Percentiles rank a stretch among this genome's conserved stretches.
Conservation (phyloP, 352 stramenopile genomes). For the Phytophthora ohioensis region DNA sequence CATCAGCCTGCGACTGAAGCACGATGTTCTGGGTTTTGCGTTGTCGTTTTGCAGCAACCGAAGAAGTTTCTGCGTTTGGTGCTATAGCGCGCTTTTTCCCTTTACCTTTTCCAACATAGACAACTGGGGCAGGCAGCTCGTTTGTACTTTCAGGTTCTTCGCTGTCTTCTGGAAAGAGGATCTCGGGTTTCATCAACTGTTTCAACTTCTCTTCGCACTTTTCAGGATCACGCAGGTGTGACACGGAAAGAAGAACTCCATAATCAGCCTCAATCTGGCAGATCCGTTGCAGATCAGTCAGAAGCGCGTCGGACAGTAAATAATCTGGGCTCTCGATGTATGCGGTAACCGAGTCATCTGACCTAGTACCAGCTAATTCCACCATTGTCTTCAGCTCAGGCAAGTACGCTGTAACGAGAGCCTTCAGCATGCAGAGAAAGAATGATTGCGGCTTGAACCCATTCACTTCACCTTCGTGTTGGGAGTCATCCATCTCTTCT, state of each 20-base stretch:
- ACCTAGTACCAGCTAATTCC: slow-evolving; percentile 26
- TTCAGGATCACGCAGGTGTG: slow-evolving; percentile 54
- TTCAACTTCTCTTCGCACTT: slow-evolving; percentile 55
- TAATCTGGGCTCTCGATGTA: slow-evolving; percentile 44
- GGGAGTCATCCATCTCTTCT: slow-evolving; percentile 6
- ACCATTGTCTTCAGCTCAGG: slow-evolving; percentile 37
- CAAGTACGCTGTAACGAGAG: slow-evolving; percentile 42
- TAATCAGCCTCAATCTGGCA: slow-evolving; percentile 58
- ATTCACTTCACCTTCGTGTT: slow-evolving; percentile 1
- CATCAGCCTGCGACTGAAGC: not conserved
- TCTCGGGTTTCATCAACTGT: slow-evolving; percentile 48
- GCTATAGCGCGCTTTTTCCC: slow-evolving; percentile 32
- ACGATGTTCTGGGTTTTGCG: slow-evolving; percentile 4
- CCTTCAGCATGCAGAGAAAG: slow-evolving; percentile 48
- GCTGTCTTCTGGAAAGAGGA: slow-evolving; percentile 47
- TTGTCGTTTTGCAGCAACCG: slow-evolving; percentile 13
- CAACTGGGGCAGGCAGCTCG: not conserved
- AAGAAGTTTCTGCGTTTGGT: not conserved
- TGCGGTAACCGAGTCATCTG: slow-evolving; percentile 21
- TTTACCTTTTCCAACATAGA: slow-evolving; percentile 25
- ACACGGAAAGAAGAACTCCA: slow-evolving; percentile 63
- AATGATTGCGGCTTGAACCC: slow-evolving; percentile 27
- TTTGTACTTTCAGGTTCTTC: not conserved
- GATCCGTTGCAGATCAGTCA: slow-evolving; percentile 57
- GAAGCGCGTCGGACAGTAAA: slow-evolving; percentile 38